Conservation (phyloP, 164 flowering plant species). For the Magnolia kwangsiensis region DNA sequence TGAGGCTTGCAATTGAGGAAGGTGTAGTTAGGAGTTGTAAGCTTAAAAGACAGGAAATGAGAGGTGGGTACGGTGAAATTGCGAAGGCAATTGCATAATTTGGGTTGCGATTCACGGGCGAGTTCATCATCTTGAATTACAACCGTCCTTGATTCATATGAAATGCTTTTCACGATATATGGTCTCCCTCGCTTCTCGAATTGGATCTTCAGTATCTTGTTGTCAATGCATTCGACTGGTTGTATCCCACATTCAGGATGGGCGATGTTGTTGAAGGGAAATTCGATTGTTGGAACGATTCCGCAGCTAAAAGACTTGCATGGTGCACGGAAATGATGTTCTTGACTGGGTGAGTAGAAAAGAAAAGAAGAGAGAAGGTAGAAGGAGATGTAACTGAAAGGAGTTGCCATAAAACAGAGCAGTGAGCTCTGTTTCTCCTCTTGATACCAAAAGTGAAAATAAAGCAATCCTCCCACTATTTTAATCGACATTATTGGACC, state of each 20-base stretch:
- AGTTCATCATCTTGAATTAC: not conserved
- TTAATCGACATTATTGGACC: too few relatives aligned
- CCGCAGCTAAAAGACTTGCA: not conserved
- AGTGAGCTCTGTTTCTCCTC: not conserved
- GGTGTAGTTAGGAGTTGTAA: not conserved
- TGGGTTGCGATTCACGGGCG: not conserved
- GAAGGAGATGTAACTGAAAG: not conserved
- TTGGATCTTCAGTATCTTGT: not conserved
- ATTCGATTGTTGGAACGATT: not conserved
- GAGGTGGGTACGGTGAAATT: not conserved
- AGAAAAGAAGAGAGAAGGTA: not conserved
- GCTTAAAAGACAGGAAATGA: not conserved
- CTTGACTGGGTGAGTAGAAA: not conserved
- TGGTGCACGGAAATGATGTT: accelerated
- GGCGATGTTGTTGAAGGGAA: not conserved
- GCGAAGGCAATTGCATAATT: not conserved
- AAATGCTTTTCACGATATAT: not conserved
- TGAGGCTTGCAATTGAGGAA: not conserved
- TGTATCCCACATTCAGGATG: not conserved
- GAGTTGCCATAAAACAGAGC: not conserved
- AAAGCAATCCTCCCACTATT: too few relatives aligned
- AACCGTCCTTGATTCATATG: not conserved
- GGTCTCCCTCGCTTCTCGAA: not conserved
- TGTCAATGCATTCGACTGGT: not conserved
- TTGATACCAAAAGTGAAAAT: not conserved